Percentiles rank a stretch among this genome's conserved stretches.
These are phyloP conservation scores for Tinospora cordifolia DNA, from an alignment of 164 flowering plant species.

Conservation along the genomic window DNA sequence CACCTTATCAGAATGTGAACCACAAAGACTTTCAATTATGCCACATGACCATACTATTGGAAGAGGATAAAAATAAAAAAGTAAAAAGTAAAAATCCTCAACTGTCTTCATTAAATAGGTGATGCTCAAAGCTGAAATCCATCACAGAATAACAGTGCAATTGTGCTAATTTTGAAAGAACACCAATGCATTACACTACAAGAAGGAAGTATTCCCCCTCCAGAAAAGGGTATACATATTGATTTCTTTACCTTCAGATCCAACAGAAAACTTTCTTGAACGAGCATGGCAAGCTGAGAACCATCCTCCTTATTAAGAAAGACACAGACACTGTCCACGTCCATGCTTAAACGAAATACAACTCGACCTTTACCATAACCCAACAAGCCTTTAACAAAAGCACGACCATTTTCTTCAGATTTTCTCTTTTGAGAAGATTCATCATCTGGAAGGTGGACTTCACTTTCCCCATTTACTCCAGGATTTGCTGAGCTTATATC, in stretches of 20 bases:
- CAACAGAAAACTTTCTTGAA: constrained; percentile 81
- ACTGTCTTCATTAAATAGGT: not conserved
- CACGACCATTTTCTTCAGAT: constrained; percentile 43
- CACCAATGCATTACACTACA: not conserved
- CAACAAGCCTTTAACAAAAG: constrained; percentile 69
- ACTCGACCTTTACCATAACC: constrained; percentile 93
- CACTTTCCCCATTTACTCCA: constrained; percentile 14
- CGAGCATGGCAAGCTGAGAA: constrained; percentile 88
- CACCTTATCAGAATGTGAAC: not conserved
- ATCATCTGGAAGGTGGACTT: constrained; percentile 17
- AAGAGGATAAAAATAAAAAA: not conserved
- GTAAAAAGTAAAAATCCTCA: too few species aligned
- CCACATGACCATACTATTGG: not conserved
- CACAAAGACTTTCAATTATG: not conserved
- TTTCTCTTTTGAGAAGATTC: constrained; percentile 29
- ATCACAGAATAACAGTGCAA: not conserved
- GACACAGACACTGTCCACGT: constrained; percentile 76
- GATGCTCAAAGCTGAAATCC: not conserved
- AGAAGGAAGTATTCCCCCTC: not conserved
- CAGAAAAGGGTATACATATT: not conserved
- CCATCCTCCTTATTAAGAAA: constrained; percentile 95
- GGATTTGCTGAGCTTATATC: constrained; percentile 44
- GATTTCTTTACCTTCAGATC: constrained; percentile 59
- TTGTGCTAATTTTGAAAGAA: not conserved
- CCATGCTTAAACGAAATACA: constrained; percentile 73